phyloP scores from a whole-genome alignment of 495 filamentous ascomycete species.

The Penicillium alfredii region DNA sequence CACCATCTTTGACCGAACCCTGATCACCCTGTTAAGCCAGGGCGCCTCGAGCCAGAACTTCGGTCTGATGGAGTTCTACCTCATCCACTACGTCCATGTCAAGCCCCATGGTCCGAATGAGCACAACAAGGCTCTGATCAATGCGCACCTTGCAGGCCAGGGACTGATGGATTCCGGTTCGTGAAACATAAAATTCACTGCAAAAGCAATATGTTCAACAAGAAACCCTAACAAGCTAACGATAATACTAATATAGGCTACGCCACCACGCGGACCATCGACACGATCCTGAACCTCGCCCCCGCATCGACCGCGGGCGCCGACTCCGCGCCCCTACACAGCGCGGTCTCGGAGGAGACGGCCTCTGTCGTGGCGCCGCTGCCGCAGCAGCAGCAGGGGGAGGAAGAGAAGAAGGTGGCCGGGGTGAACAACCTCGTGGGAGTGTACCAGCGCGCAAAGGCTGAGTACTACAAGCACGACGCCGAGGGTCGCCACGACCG shows the following conservation, averaged over 20 bases:
- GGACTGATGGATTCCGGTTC: constrained; percentile 7
- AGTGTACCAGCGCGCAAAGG: constrained; percentile 34
- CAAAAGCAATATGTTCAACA: too few species aligned
- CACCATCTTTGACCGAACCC: constrained; percentile 36
- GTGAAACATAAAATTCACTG: too few species aligned
- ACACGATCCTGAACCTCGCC: constrained; percentile 1
- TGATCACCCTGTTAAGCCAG: constrained; percentile 28
- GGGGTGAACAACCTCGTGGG: constrained; percentile 26
- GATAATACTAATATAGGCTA: too few species aligned
- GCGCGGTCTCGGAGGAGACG: too few species aligned
- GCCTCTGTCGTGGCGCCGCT: too few species aligned
- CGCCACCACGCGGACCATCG: not conserved
- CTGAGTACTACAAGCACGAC: constrained; percentile 27
- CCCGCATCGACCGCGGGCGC: too few species aligned
- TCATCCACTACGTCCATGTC: constrained; percentile 37
- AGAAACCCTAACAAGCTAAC: too few species aligned
- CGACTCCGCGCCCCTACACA: too few species aligned
- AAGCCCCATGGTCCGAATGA: not conserved
- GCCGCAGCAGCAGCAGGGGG: too few species aligned
- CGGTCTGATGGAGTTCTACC: constrained; percentile 34
- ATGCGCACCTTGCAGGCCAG: constrained; percentile 7
- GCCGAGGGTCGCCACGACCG: constrained; percentile 15
- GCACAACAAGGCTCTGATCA: constrained; percentile 1
- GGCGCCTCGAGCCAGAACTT: constrained; percentile 18
- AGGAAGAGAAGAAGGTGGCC: too few species aligned